Evolutionary conservation across 163 green algal species (phyloP).

Genomic region (Chlamydomonas reinhardtii): DNA sequence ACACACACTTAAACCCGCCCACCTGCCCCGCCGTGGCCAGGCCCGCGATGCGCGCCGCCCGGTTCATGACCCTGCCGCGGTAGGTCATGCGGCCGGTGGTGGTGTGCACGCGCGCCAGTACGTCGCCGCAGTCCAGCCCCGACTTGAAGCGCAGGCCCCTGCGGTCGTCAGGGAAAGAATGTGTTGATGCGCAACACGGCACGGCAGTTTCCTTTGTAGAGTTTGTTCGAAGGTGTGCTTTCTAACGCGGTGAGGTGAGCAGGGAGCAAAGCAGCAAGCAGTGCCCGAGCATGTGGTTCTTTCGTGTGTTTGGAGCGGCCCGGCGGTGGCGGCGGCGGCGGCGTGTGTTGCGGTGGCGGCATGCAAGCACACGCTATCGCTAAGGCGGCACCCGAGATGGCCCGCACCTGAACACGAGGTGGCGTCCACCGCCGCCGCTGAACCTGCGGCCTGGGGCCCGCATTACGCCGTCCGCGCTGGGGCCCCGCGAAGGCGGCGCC

Average conservation of each 20-base stretch:
- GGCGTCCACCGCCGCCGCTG: conserved; percentile 3
- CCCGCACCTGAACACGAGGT: conserved; percentile 48
- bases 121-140: conserved; percentile 37
- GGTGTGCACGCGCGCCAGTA: conserved; percentile 39
- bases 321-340: no score
- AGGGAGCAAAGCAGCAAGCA: no score
- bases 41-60: conserved; percentile 41
- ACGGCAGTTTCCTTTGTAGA: no score
- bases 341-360: no score
- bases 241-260: no score
- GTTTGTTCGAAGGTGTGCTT: no score
- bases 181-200: no score
- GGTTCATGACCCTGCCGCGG: conserved; percentile 54
- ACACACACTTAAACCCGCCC: not conserved
- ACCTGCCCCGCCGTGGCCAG: conserved; percentile 44
- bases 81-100: conserved; percentile 57
- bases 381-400: no score
- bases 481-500: not conserved
- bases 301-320: no score
- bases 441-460: not conserved
- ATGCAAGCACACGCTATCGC: no score
- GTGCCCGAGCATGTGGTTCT: no score
- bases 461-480: not conserved
- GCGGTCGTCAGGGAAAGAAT: no score
- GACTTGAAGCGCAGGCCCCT: conserved; percentile 44